Base-by-base conservation (phyloP, 257 asterid genomes). In the Salvia miltiorrhiza region DNA sequence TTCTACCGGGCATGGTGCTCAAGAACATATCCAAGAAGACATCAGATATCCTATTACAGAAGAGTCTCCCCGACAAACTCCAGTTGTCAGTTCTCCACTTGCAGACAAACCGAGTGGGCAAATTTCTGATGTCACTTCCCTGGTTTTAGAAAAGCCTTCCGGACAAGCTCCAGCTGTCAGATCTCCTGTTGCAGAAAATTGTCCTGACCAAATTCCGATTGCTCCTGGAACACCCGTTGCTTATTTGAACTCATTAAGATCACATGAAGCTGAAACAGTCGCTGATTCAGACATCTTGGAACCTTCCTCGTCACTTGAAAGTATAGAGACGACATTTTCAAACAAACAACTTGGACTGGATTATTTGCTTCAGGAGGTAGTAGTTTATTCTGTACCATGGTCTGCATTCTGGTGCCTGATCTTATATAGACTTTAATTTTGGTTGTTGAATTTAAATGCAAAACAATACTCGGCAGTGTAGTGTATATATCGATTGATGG, bases 141-240 rank as follows among this genome's bases (percentile, higher is more conserved):
- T 80, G 17, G 54, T 32, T 30, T 4, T 52, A 57, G 63, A 53
- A 30, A 65, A 9, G 30, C 73, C 57, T 33, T 50, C 9, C 0
- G 33, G 33, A 54, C 70, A 32, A 54, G 44, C 70, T 69, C 40
- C 43, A 5, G 73, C 47, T 14, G 67, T 69, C 39, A 55, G 65
- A 49, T 47, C 80, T 71, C 76, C 80, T 7, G 47, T 43, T 26
- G 28, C 64, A 44, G 60, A 54, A 52, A 62, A 3, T 13, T 43
- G 77, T 65, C 61, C 17, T 5, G 82, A 82, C 66, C 86, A 75
- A 73, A 72, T 74, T 57, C 77, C 87, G 23, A 78, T 84, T 67
- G 93, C 90, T 76, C 95, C 95, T 45, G 82, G 78, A 70, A 84
- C 96, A 56, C 93, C 95, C 39, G 77, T 80, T 65, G 63, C 84